Evolutionary conservation across 768 basidiomycete species (phyloP), one percentile per base, ranked within the genome.

Genomic region (Trametes villosa): DNA sequence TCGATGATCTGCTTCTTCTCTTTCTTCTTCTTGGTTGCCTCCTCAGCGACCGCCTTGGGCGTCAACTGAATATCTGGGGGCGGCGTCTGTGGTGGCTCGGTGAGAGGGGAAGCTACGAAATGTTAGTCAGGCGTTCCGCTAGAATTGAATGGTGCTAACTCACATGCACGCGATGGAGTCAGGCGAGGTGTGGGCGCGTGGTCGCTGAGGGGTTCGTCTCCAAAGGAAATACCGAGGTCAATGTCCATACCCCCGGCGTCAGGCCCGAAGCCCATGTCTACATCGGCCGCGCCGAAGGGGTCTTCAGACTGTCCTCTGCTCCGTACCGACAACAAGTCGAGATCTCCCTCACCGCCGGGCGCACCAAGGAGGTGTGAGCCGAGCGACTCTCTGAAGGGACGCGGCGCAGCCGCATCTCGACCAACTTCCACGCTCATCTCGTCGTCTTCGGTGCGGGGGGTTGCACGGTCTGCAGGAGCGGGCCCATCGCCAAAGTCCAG

Each of bases 1-100:
- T 98, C 96, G 56, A 96, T 90, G 45, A 95, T 92, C 65, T 92
- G 89, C 74, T 90, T 96, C 81, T 88, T 92, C 69, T 89, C 87
- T 83, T 67, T 83, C 77, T 77, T 83, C 78, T 68, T 72, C 60
- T 68, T 77, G n/a, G 69, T 72, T 13, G 74, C 67, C 49, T 76
- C 76, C 36, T 77, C 74, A 40, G 77, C 78, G n/a, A 78, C 79
- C 29, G 77, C 80, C 4, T 79, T 78, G 4, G 84, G 80, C 8
- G 81, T 79, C 57, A 82, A 65, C 38, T 78, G 74, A 8, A 82
- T 71, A 26, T 84, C 82, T 13, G 88, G 87, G 2, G 89, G 90
- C 26, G 94, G 93, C 2, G 94, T 95, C 27, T 79, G 76, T 7
- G 92, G 92, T 44, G 84, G 80, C 57, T 91, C 88, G 29, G 86